These are phyloP conservation scores for Dioszegia crocea DNA, from an alignment of 768 basidiomycete species.

Conservation along the genomic window DNA sequence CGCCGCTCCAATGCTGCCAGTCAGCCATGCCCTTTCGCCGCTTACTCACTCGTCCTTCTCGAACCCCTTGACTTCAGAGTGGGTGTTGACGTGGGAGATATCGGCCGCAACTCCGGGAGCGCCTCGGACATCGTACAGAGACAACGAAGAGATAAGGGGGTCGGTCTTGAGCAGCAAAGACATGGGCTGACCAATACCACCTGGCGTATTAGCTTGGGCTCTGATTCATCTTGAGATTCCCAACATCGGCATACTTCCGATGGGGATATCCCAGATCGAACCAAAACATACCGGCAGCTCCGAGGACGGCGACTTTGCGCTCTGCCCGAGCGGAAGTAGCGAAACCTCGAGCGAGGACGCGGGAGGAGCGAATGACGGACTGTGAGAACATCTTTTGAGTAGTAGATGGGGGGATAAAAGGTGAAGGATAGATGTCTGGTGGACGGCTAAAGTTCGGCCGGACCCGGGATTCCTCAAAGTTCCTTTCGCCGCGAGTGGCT, in stretches of 20 bases:
- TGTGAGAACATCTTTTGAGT: constrained; percentile 46
- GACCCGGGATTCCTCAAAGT: not conserved
- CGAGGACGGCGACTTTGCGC: constrained; percentile 64
- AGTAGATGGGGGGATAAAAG: not conserved
- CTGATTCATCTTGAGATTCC: too few relatives aligned
- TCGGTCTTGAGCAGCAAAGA: constrained; percentile 85
- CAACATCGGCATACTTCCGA: not conserved
- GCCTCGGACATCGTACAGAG: constrained; percentile 77
- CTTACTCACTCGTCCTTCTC: constrained; percentile 42
- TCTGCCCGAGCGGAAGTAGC: constrained; percentile 47
- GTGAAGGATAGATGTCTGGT: not conserved
- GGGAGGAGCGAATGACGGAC: constrained; percentile 29
- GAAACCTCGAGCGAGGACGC: constrained; percentile 43
- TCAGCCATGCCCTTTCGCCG: not conserved
- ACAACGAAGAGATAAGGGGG: constrained; percentile 68
- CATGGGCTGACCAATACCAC: constrained; percentile 95
- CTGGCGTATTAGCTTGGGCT: constrained; percentile 53
- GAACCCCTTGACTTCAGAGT: constrained; percentile 58
- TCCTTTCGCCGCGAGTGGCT: constrained; percentile 2
- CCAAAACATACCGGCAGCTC: constrained; percentile 70
- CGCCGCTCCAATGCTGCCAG: constrained; percentile 57
- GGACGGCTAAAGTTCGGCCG: not conserved
- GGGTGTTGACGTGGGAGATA: constrained; percentile 86
- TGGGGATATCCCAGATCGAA: too few relatives aligned
- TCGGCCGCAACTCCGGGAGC: constrained; percentile 96